Evolutionary conservation across 495 filamentous ascomycete species (phyloP).

Genomic region (Amphirosellinia nigrospora): DNA sequence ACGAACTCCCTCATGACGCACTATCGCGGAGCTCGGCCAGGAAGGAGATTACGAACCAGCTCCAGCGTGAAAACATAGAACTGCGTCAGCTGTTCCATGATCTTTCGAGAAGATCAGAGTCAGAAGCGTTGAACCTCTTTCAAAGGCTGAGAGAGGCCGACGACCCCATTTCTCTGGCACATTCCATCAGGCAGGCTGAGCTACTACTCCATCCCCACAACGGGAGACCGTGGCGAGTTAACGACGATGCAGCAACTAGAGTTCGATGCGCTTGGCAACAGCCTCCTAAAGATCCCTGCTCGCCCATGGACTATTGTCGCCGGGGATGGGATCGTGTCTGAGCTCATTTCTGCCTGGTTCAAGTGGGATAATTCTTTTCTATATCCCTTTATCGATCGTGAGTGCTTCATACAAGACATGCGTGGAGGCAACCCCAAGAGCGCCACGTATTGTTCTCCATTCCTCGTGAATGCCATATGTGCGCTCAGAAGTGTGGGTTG

Average conservation of each 20-base stretch:
- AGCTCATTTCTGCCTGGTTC: slow-evolving; percentile 61
- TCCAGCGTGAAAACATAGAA: slow-evolving; percentile 24
- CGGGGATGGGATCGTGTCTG: slow-evolving; percentile 56
- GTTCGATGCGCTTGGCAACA: slow-evolving; percentile 19
- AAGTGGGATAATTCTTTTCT: slow-evolving; percentile 49
- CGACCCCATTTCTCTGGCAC: slow-evolving; percentile 28
- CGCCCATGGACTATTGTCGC: slow-evolving; percentile 60
- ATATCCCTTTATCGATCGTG: slow-evolving; percentile 57
- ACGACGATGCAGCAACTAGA: slow-evolving; percentile 22
- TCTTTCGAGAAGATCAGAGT: slow-evolving; percentile 23
- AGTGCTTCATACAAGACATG: slow-evolving; percentile 59
- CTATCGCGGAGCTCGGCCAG: slow-evolving; percentile 11
- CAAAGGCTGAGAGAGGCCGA: slow-evolving; percentile 20
- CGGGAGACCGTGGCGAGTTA: background rate
- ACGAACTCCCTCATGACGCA: slow-evolving; percentile 19
- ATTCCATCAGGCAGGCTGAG: slow-evolving; percentile 27
- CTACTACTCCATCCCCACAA: slow-evolving; percentile 22
- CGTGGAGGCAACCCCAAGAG: slow-evolving; percentile 33
- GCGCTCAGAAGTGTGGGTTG: slow-evolving; percentile 48
- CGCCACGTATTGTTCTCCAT: slow-evolving; percentile 53
- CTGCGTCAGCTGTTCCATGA: slow-evolving; percentile 29
- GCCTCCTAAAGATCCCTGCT: slow-evolving; percentile 50
- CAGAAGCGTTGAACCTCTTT: slow-evolving; percentile 27
- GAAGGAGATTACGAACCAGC: slow-evolving; percentile 15
- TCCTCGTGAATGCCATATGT: slow-evolving; percentile 61